phyloP scores from a whole-genome alignment of 129 eudicot species.

The Centaurea solstitialis region DNA sequence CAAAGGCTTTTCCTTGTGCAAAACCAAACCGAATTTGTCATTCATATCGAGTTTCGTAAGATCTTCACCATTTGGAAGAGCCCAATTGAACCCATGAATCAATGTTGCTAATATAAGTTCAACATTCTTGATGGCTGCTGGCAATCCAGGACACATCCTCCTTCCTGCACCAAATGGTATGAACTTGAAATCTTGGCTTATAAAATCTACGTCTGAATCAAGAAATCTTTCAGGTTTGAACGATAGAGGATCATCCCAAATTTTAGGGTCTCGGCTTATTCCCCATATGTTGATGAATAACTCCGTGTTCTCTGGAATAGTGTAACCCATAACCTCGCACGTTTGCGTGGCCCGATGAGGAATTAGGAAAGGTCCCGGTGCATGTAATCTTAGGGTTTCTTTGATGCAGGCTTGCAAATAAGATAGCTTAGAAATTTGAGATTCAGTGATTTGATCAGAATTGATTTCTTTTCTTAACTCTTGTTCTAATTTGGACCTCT shows the following conservation, averaged over 20 bases:
- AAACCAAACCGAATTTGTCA: slow-evolving; percentile 1
- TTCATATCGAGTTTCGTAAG: not conserved
- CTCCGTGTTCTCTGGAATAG: slow-evolving; percentile 20
- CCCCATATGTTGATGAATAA: slow-evolving; percentile 35
- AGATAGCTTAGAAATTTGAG: slow-evolving; percentile 16
- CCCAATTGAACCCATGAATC: slow-evolving; percentile 10
- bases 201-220: not conserved
- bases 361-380: slow-evolving; percentile 28
- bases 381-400: slow-evolving; percentile 36
- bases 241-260: not conserved
- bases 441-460: slow-evolving; percentile 4
- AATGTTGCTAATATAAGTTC: not conserved
- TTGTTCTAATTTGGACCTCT: slow-evolving; percentile 8
- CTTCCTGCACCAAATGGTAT: slow-evolving; percentile 18
- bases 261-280: slow-evolving; percentile 29
- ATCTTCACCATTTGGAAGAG: not conserved
- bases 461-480: not conserved
- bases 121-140: not conserved
- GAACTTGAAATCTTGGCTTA: not conserved
- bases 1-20: slow-evolving; percentile 1
- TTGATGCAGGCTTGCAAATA: slow-evolving; percentile 33
- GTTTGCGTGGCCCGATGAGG: slow-evolving; percentile 19
- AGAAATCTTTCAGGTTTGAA: slow-evolving; percentile 22
- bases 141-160: slow-evolving; percentile 23
- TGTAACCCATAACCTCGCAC: slow-evolving; percentile 34